phyloP scores from a whole-genome alignment of 2,329 filamentous ascomycete species.

The Ilyonectria destructans region DNA sequence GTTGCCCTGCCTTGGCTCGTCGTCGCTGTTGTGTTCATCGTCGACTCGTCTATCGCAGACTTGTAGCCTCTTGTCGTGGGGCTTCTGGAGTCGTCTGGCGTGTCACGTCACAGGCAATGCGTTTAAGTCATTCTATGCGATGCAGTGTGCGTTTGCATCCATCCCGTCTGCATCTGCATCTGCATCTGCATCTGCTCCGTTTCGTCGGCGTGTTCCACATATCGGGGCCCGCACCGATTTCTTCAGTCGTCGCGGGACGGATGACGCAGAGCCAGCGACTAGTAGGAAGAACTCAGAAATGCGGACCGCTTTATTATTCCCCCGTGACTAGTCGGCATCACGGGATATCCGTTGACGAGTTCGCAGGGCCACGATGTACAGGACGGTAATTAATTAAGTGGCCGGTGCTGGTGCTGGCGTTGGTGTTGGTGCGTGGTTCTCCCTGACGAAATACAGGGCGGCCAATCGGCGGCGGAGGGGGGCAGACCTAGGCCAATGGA shows the following conservation, averaged over 20 bases:
- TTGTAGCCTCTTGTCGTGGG: background rate
- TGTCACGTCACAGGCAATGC: slow-evolving; percentile 17
- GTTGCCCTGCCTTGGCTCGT: slow-evolving; percentile 4
- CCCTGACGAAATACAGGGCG: slow-evolving; percentile 43
- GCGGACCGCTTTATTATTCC: background rate
- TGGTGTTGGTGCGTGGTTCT: slow-evolving; percentile 15
- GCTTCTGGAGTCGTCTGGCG: background rate
- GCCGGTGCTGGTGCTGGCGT: background rate
- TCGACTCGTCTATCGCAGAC: background rate
- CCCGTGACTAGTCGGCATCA: background rate
- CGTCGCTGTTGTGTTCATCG: background rate
- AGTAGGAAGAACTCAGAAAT: background rate
- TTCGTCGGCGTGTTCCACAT: slow-evolving; percentile 22
- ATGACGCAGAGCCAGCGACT: background rate
- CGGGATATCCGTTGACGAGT: slow-evolving; percentile 3
- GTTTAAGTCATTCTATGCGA: slow-evolving; percentile 25
- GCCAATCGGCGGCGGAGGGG: slow-evolving; percentile 38
- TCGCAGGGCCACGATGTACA: background rate
- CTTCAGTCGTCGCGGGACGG: background rate
- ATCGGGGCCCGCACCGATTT: background rate
- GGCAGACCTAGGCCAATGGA: slow-evolving; percentile 42
- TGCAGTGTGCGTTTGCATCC: slow-evolving; percentile 33
- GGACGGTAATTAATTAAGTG: background rate
- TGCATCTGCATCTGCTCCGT: slow-evolving; percentile 17
- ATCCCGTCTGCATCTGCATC: slow-evolving; percentile 15